Base-by-base conservation (phyloP, 2,329 filamentous ascomycete species). In the Stagonosporopsis tanaceti region DNA sequence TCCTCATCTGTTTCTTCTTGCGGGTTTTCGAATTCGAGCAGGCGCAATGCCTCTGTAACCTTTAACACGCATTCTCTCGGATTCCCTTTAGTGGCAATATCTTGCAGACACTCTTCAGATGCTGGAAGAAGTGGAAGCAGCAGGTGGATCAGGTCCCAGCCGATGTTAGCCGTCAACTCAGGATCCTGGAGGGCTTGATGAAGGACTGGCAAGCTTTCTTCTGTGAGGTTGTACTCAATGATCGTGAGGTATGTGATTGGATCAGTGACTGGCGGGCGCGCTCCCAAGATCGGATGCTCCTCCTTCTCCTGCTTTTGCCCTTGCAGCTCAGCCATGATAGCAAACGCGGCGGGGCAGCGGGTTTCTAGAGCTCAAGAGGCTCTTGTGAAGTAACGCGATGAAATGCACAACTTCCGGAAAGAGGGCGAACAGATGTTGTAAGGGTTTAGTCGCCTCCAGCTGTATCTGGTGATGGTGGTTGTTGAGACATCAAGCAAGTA, bases 1-100 rank as follows among this genome's bases (percentile, higher is more conserved):
- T 81, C 78, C n/a, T 80, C 78, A 81, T 74, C 70, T 2, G 80
- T 60, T 89, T 90, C 69, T 85, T 88, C 77, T 85, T 74, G 72
- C 14, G 63, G 59, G 5, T 71, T 70, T 22, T 77, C 71, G 37
- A 85, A 82, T 27, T 85, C 81, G 5, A 90, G 78, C 15, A 84
- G 68, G 48, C 89, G 85, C 59, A 95, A 79, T 14, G 86, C 85
- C 73, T 93, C 90, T 25, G 91, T 88, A 28, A 92, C 87, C 72
- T 93, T 93, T 66, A 95, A 81, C 57, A 94, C 89, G 42, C 93
- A 89, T 75, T 95, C 91, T 47, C 91, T 82, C 1, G 91, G 91
- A 71, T 94, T 95, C 47, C 91, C 91, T 37, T 92, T 81, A 24
- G 88, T 85, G 30, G 91, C 91, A 50, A 94, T 87, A 28, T 88